Evolutionary conservation across 345 rosid genomes (phyloP), one percentile per base, ranked within the genome.

Genomic region (Microthlaspi erraticum): DNA sequence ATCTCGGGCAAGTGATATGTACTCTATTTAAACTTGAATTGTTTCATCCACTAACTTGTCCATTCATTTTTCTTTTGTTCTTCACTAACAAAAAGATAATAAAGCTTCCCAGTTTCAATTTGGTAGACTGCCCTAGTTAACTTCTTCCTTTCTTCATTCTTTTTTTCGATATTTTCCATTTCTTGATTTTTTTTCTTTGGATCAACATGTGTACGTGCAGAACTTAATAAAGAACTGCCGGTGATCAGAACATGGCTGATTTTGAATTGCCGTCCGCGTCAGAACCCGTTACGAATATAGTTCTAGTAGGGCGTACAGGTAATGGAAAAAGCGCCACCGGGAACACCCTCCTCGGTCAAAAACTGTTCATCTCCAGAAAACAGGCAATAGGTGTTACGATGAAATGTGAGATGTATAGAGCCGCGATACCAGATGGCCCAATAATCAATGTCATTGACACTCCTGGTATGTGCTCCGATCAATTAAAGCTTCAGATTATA

Each of bases 301-400:
- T 91, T 61, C 70, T 91, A 41, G 89, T 91, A 68, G 97, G 97
- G 7, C 90, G 89, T 41, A 85, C 97, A 0, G 92, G 94, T 2
- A 91, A 87, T 48, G 97, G 97, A 0, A 88, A 85, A 62, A 87
- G 97, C 77, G 90, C 94, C 0, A 91, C 97, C 0, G 97, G 95
- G 8, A 91, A 91, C 62, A 84, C 82, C 31, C 81, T 91, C 65
- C 82, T 88, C 4, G 92, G 95, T 36, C 54, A 73, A 50, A 85
- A 58, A 63, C 80, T 83, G 59, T 91, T 87, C 72, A 73, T 71
- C 71, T 83, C 92, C 10, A 81, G 82, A 78, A 75, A 82, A 57
- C 84, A 89, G 55, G 81, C 88, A 16, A 17, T 2, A 19, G 67
- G 67, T 59, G 64, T 20, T 18, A 19, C 34, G 34, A 64, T 7